Base-by-base conservation (phyloP, 192 early-diverging fungal genomes). In the Dissophora ornata region DNA sequence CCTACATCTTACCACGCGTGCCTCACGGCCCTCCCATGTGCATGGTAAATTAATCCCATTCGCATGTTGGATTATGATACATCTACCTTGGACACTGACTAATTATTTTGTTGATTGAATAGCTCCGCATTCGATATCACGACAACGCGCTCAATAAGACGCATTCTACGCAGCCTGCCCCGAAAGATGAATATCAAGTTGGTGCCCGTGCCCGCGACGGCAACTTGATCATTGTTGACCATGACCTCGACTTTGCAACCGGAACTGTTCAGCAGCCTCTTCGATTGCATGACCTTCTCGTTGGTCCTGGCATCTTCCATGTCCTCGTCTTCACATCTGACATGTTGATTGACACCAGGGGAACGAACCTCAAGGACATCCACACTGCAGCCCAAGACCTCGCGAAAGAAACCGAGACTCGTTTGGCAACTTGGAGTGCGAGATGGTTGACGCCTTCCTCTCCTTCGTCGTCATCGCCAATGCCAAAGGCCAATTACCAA, bases 341-440 rank as follows among this genome's bases (percentile, higher is more conserved):
- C 24, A 28, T 48, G 47, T 26, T 46, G 16, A 8, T 8, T 24
- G 16, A 1, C 36, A 28, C 15, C 56, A 38, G 45, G 45, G n/a
- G 5, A 1, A 18, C 36, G n/a, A 53, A 26, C 7, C 50, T 57
- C 46, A 47, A 62, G 25, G 57, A 52, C 10, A 18, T 53, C 6
- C 53, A 77, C 19, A 47, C 57, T n/a, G 61, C 57, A 0, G 38
- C 36, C 22, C 19, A 49, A 7, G 12, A 28, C 5, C 38, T 77
- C 3, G 34, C 73, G n/a, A 54, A 53, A 7, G 29, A 67, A 4
- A 62, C 57, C 1, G 36, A 57, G 2, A 13, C 52, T 18, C 42
- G 57, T 45, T 26, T 77, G 18, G 22, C 11, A 19, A 36, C 44
- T 10, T 77, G 73, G 73, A 36, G 64, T 36, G 47, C 53, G 22